These are phyloP conservation scores for Diplodia scrobiculata DNA, from an alignment of 2,329 filamentous ascomycete species.

Conservation along the genomic window DNA sequence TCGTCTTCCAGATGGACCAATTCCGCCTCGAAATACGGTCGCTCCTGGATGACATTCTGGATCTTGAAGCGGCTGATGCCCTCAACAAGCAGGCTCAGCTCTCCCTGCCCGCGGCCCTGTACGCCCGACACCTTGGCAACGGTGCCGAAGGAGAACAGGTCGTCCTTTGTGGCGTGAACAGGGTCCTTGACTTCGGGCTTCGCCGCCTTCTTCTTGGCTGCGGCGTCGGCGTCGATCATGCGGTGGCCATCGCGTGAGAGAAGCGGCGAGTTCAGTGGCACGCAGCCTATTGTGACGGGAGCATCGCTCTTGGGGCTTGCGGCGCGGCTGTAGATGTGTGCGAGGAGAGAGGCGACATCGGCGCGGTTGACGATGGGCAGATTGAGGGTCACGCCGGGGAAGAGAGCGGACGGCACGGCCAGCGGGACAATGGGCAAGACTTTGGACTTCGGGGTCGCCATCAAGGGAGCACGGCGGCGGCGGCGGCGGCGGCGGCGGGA, in stretches of 20 bases:
- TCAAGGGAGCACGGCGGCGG: slow-evolving; percentile 10
- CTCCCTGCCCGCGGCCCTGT: slow-evolving; percentile 51
- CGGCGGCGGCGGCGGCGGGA: background rate
- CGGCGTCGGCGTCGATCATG: slow-evolving; percentile 63
- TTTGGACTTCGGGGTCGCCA: slow-evolving; percentile 39
- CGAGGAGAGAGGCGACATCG: slow-evolving; percentile 85
- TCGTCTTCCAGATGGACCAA: slow-evolving; percentile 72
- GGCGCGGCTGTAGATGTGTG: slow-evolving; percentile 77
- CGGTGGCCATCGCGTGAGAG: slow-evolving; percentile 74
- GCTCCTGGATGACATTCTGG: slow-evolving; percentile 72
- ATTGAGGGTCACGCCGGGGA: slow-evolving; percentile 82
- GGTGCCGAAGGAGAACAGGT: slow-evolving; percentile 82
- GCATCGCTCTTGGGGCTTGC: slow-evolving; percentile 65
- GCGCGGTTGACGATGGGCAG: slow-evolving; percentile 81
- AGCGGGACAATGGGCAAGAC: slow-evolving; percentile 78
- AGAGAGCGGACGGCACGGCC: slow-evolving; percentile 74
- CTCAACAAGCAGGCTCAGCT: slow-evolving; percentile 84
- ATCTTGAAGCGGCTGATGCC: slow-evolving; percentile 76
- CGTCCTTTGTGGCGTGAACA: slow-evolving; percentile 51
- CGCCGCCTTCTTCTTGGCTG: slow-evolving; percentile 51
- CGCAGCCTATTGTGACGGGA: slow-evolving; percentile 78
- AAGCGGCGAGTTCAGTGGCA: slow-evolving; percentile 77
- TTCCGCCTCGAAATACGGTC: slow-evolving; percentile 83
- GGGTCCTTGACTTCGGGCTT: slow-evolving; percentile 42
- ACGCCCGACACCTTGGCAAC: slow-evolving; percentile 58